Conservation (phyloP, 148 eudicot genomes). For the Tetragonia tetragonoides region DNA sequence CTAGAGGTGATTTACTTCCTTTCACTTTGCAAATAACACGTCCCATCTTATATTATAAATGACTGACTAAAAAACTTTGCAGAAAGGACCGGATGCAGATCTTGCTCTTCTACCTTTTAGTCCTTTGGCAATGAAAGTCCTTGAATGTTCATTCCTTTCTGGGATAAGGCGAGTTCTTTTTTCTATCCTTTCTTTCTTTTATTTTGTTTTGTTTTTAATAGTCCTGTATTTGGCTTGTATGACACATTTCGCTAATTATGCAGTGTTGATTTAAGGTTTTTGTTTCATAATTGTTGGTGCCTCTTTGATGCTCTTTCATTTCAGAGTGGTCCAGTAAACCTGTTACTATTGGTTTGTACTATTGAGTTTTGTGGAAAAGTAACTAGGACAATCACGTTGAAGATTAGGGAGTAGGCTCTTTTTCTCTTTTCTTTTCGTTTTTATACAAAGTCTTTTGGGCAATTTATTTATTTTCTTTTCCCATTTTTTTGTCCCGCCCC, state of each 20-base stretch:
- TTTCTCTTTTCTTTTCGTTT: neutral
- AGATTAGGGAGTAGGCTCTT: neutral
- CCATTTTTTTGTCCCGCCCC: too few relatives aligned
- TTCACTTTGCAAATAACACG: neutral
- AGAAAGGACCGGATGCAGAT: conserved; percentile 59
- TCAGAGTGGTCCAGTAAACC: neutral
- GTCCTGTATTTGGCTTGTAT: neutral
- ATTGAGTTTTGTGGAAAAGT: neutral
- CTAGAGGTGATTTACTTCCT: conserved; percentile 56
- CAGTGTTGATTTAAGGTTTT: neutral
- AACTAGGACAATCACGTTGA: neutral
- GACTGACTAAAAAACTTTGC: conserved; percentile 25
- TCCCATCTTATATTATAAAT: neutral
- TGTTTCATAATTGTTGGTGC: neutral
- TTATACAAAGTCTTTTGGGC: too few relatives aligned
- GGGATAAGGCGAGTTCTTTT: conserved; percentile 52
- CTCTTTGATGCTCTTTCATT: neutral
- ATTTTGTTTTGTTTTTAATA: neutral
- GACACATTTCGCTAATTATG: neutral
- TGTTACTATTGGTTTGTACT: neutral
- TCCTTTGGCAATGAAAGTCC: conserved; percentile 77
- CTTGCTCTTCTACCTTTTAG: conserved; percentile 73
- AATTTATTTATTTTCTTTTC: too few relatives aligned
- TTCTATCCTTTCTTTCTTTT: neutral
- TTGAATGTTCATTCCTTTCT: conserved; percentile 84